phyloP scores from a whole-genome alignment of 495 filamentous ascomycete genomes.

The Elaphomyces granulatus region DNA sequence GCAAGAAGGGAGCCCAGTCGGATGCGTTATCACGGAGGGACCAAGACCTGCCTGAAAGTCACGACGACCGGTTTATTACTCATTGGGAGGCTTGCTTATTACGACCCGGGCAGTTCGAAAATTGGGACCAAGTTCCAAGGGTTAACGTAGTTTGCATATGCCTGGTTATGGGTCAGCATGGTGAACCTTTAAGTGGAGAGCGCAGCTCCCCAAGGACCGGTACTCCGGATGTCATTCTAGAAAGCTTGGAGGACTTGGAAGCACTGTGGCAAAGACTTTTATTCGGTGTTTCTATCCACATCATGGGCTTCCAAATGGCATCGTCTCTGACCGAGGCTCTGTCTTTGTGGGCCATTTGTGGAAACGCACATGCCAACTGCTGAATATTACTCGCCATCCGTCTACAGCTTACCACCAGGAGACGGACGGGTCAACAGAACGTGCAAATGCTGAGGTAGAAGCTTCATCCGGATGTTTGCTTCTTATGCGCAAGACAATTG shows the following conservation, averaged over 20 bases:
- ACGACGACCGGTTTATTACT: too few relatives aligned
- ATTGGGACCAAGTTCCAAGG: too few relatives aligned
- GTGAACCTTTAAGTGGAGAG: too few relatives aligned
- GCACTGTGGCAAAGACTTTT: slow-evolving; percentile 1
- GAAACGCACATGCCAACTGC: slow-evolving; percentile 6
- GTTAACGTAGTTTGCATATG: too few relatives aligned
- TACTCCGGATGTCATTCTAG: slow-evolving; percentile 1
- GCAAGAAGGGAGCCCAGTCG: neutral
- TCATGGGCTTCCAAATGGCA: slow-evolving; percentile 6
- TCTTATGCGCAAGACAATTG: neutral
- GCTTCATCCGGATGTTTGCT: neutral
- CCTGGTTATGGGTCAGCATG: too few relatives aligned
- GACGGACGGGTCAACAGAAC: too few relatives aligned
- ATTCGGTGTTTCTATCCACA: slow-evolving; percentile 1
- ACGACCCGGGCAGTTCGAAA: slow-evolving; percentile 2
- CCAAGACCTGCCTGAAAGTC: too few relatives aligned
- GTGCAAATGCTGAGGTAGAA: too few relatives aligned
- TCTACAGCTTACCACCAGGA: slow-evolving; percentile 12
- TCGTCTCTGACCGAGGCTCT: slow-evolving; percentile 11
- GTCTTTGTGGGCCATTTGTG: slow-evolving; percentile 9
- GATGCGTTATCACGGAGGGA: too few relatives aligned
- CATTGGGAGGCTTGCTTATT: slow-evolving; percentile 9
- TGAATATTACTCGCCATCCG: slow-evolving; percentile 5
- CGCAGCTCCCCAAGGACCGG: neutral
- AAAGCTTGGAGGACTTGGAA: slow-evolving; percentile 6